A percentile compares a stretch with the other conserved stretches of the same genome.
phyloP scores from a whole-genome alignment of 179 eudicot genomes.

The Corrigiola litoralis region DNA sequence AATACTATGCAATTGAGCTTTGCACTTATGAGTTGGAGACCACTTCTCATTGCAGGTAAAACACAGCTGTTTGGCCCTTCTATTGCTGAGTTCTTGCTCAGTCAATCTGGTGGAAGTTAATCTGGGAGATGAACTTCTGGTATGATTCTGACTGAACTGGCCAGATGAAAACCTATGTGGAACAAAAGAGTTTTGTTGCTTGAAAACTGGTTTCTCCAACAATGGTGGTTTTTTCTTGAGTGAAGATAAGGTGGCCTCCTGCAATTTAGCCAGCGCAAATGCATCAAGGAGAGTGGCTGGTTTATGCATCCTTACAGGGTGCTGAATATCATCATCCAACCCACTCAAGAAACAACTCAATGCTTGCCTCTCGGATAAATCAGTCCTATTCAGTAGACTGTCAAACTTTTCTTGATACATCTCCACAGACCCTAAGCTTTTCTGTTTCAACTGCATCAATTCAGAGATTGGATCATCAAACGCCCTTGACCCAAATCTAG shows the following conservation, averaged over 20 bases:
- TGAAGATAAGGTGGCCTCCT: background rate
- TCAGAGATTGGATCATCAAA: constrained; percentile 2
- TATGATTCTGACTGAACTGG: no score
- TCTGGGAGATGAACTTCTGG: no score
- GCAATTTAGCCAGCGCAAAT: background rate
- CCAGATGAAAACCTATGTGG: no score
- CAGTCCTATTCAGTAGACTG: background rate
- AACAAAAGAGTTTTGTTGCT: no score
- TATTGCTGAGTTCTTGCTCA: background rate
- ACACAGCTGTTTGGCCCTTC: background rate
- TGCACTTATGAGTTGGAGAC: background rate
- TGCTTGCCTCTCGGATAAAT: background rate
- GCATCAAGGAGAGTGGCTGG: background rate
- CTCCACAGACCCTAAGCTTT: background rate
- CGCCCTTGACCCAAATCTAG: background rate
- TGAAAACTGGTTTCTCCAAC: background rate
- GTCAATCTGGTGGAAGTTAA: background rate
- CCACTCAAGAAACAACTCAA: constrained; percentile 7
- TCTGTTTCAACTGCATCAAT: background rate
- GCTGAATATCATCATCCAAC: background rate
- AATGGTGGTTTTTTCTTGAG: background rate
- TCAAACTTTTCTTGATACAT: background rate
- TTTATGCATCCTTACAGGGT: background rate
- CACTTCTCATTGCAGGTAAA: background rate
- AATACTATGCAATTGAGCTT: background rate